phyloP scores from a whole-genome alignment of 768 basidiomycete species.

The Dictyophora rubrovolvata region DNA sequence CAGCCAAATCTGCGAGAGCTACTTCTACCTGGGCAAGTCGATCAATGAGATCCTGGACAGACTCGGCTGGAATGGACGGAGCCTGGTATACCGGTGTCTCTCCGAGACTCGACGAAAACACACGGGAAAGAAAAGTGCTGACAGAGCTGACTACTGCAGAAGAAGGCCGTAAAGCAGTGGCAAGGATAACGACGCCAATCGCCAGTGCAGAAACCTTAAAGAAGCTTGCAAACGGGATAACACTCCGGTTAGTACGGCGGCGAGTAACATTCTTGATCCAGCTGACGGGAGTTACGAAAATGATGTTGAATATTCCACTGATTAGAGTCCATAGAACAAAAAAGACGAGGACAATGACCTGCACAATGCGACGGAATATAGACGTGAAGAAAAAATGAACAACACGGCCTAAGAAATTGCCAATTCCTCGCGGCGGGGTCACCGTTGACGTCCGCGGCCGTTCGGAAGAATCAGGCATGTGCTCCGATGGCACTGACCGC shows the following conservation, averaged over 20 bases:
- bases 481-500: not conserved
- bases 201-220: conserved; percentile 35
- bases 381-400: conserved; percentile 31
- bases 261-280: conserved; percentile 26
- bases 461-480: not conserved
- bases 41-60: conserved; percentile 53
- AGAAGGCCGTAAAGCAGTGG: conserved; percentile 27
- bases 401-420: conserved; percentile 32
- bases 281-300: conserved; percentile 38
- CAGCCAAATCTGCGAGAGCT: conserved; percentile 48
- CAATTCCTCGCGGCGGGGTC: conserved; percentile 31
- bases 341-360: conserved; percentile 13
- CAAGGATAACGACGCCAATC: conserved; percentile 33
- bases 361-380: conserved; percentile 13
- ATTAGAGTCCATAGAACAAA: conserved; percentile 26
- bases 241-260: not conserved
- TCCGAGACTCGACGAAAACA: not conserved
- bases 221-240: conserved; percentile 14
- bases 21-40: conserved; percentile 57
- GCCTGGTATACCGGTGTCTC: conserved; percentile 32
- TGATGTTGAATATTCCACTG: conserved; percentile 37
- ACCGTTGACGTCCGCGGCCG: not conserved
- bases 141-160: not conserved
- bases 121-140: not conserved
- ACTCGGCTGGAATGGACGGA: conserved; percentile 50